A percentile compares a stretch with the other conserved stretches of the same genome.
Conservation (phyloP, 495 filamentous ascomycete genomes). For the Neurospora sp. region DNA sequence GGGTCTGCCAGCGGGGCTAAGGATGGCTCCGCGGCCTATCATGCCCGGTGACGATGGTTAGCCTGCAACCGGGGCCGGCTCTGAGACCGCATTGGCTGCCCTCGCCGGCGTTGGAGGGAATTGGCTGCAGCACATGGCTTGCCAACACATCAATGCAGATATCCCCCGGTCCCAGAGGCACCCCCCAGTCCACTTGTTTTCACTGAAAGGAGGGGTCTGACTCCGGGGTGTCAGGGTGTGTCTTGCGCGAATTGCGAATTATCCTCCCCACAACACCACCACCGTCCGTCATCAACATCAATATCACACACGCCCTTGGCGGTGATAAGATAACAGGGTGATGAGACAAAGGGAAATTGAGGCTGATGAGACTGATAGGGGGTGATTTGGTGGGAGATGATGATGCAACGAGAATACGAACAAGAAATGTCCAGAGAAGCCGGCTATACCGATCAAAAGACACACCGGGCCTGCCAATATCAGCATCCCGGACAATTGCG, state of each 20-base stretch:
- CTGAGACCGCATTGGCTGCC: neutral
- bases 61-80: constrained; percentile 12
- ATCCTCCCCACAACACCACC: neutral
- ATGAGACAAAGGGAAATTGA: neutral
- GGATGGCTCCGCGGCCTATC: constrained; percentile 22
- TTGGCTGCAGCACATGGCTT: constrained; percentile 19
- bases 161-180: neutral
- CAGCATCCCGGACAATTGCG: neutral
- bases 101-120: constrained; percentile 12
- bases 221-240: neutral
- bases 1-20: constrained; percentile 15
- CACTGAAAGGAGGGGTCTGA: neutral
- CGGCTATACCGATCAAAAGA: neutral
- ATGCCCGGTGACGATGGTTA: constrained; percentile 12
- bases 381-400: neutral
- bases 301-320: neutral
- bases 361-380: neutral
- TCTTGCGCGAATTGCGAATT: neutral
- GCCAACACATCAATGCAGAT: constrained; percentile 31
- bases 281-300: neutral
- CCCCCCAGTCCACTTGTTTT: constrained; percentile 15
- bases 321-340: neutral
- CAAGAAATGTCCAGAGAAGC: neutral
- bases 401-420: neutral
- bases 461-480: neutral